Percentiles rank a stretch among this genome's conserved stretches.
Evolutionary conservation across 331 rosid species (phyloP).

Genomic region (Malus hybrid): DNA sequence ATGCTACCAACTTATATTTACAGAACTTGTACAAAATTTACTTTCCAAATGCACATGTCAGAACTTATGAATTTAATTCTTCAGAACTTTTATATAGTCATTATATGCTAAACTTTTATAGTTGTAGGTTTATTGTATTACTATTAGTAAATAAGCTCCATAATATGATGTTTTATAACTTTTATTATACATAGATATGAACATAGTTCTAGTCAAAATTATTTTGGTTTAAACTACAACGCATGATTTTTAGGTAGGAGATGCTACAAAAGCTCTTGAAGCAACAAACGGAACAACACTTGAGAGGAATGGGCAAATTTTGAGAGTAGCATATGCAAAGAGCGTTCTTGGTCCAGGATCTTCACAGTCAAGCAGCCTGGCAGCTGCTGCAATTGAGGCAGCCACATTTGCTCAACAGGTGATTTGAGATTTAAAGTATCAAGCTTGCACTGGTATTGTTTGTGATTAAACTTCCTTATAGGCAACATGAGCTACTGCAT

Average conservation of each 20-base stretch:
- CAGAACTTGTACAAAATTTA: neutral
- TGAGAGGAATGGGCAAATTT: conserved; percentile 90
- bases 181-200: neutral
- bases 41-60: neutral
- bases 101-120: neutral
- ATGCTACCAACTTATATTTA: neutral
- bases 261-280: conserved; percentile 92
- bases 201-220: neutral
- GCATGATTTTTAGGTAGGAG: conserved; percentile 59
- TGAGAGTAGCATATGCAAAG: conserved; percentile 96
- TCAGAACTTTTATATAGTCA: neutral
- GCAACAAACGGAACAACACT: conserved; percentile 87
- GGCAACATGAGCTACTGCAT: too few relatives aligned
- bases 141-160: neutral
- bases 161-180: neutral
- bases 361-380: conserved; percentile 91
- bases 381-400: conserved; percentile 99
- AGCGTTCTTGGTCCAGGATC: conserved; percentile 87
- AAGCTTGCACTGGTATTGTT: neutral
- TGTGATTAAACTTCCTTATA: neutral
- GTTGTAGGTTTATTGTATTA: neutral
- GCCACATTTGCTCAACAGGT: conserved; percentile 98
- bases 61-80: neutral
- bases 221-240: conserved; percentile 4
- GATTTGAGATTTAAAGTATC: neutral